phyloP scores from a whole-genome alignment of 768 basidiomycete genomes.

The Strobilomyces echinocephalus region DNA sequence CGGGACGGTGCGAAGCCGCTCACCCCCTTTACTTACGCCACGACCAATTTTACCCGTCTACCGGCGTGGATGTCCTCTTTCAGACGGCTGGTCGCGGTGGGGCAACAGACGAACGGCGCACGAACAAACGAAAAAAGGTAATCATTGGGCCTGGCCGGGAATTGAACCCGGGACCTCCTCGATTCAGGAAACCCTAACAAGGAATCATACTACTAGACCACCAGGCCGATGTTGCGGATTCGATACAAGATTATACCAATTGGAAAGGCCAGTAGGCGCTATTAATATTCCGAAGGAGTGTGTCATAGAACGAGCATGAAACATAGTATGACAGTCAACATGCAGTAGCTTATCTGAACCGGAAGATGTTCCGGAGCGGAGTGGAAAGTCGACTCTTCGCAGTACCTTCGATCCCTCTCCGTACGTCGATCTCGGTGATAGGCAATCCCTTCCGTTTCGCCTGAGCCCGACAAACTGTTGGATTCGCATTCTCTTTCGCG shows the following conservation, averaged over 20 bases:
- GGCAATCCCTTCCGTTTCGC: slow-evolving; percentile 13
- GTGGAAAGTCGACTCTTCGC: slow-evolving; percentile 25
- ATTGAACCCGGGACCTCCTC: slow-evolving; percentile 62
- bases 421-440: slow-evolving; percentile 15
- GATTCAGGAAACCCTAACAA: slow-evolving; percentile 47
- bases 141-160: slow-evolving; percentile 46
- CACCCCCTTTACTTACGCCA: too few species aligned
- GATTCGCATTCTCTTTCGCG: slow-evolving; percentile 14
- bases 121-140: too few species aligned
- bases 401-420: slow-evolving; percentile 24
- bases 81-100: too few species aligned
- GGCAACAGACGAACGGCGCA: too few species aligned
- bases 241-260: neutral
- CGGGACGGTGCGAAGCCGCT: too few species aligned
- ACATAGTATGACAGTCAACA: neutral
- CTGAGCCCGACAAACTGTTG: slow-evolving; percentile 1
- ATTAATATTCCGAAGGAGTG: slow-evolving; percentile 3
- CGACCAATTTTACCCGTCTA: too few species aligned
- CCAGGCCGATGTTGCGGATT: slow-evolving; percentile 34
- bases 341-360: slow-evolving; percentile 20
- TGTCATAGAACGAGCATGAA: slow-evolving; percentile 8
- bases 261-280: neutral
- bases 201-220: slow-evolving; percentile 67
- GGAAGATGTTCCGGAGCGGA: slow-evolving; percentile 31
- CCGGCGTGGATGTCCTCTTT: too few species aligned